phyloP scores from a whole-genome alignment of 768 basidiomycete genomes.

The Agrocybe praecox region DNA sequence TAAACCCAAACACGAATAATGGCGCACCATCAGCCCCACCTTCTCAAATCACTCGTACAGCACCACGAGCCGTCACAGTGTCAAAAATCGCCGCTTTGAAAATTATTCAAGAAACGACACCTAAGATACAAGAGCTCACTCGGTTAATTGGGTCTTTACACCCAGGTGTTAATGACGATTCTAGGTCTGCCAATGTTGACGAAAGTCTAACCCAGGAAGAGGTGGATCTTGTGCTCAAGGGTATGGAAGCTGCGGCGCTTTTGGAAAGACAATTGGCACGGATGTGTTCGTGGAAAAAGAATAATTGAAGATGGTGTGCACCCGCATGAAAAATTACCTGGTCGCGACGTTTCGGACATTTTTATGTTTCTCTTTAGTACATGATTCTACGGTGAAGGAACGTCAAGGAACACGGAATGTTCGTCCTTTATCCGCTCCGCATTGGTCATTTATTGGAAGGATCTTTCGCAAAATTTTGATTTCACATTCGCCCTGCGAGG shows the following conservation, averaged over 20 bases:
- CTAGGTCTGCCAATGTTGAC: background rate
- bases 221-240: background rate
- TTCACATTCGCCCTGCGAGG: too few species aligned
- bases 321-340: too few species aligned
- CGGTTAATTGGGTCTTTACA: constrained; percentile 2
- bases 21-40: background rate
- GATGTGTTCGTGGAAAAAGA: constrained; percentile 4
- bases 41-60: background rate
- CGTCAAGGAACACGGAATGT: too few species aligned
- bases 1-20: background rate
- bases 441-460: too few species aligned
- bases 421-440: too few species aligned
- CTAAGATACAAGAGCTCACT: constrained; percentile 9
- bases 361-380: too few species aligned
- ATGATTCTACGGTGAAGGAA: too few species aligned
- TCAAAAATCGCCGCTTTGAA: background rate
- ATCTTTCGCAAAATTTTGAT: too few species aligned
- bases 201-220: background rate
- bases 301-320: background rate
- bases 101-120: constrained; percentile 6
- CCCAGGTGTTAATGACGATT: background rate
- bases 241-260: constrained; percentile 8
- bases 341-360: too few species aligned
- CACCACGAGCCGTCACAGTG: background rate
- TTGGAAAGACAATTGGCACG: constrained; percentile 14